Base-by-base conservation (phyloP, 1,139 yeast species). In the Sugiyamaella sp. region DNA sequence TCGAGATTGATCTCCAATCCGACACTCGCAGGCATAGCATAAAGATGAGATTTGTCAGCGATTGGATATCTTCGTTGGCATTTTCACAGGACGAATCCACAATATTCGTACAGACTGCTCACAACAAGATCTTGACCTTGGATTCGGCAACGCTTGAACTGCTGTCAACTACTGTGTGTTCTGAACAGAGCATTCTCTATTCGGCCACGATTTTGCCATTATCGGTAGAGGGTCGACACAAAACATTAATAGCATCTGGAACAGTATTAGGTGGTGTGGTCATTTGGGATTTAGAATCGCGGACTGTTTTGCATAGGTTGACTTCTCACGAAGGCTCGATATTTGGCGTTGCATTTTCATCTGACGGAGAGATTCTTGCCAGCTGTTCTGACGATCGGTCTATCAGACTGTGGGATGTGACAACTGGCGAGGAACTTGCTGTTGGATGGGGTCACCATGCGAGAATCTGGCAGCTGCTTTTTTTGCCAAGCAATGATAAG, bases 361-460 rank as follows among this genome's bases (percentile, higher is more conserved):
- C 68, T 0, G 72, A 76, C 52, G 90, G 87, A 2, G 68, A 73
- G 47, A 77, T 73, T 54, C 72, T 89, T 5, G 81, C 85, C 0
- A 84, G 95, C 39, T 93, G 99, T 67, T 91, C 98, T 0, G 98
- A 93, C 68, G 99, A 93, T 66, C 77, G 99, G 58, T 87, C 97
- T 0, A 82, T 93, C 49, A 85, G 85, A 54, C 68, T 93, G 9
- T 91, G 91, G 84, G 82, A 81, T 60, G 72, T 85, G 58, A 63
- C 66, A 4, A 46, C 63, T 2, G 93, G 95, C 0, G 61, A 72
- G 5, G 71, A 84, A 29, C 60, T 87, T 35, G 86, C 93, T 1
- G 80, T 84, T 38, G 98, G 97, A 0, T 93, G 98, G 97, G 98
- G 98, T 14, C 99, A 93, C 67, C 86, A 88, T 2, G 91, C 98